Evolutionary conservation across 2,329 filamentous ascomycete genomes (phyloP).

Genomic region (Aspergillus sp.): DNA sequence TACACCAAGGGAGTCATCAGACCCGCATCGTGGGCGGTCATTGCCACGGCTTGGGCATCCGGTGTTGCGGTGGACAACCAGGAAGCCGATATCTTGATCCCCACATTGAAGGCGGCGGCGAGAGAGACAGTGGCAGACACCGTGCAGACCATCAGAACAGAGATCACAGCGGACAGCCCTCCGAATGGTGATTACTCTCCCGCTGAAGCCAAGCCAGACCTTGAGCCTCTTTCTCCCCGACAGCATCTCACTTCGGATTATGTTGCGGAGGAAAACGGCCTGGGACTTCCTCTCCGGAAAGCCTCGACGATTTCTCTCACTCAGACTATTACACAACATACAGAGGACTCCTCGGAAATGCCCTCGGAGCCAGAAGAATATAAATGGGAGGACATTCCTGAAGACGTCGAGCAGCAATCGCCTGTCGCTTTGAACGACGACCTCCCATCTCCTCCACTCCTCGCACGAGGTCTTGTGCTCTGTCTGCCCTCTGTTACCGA

Average conservation of each 20-base stretch:
- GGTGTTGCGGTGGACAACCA: constrained; percentile 30
- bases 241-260: constrained; percentile 20
- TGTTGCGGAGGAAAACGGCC: constrained; percentile 9
- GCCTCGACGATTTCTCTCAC: constrained; percentile 39
- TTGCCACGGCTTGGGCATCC: constrained; percentile 36
- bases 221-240: constrained; percentile 9
- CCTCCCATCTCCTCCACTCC: constrained; percentile 27
- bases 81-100: constrained; percentile 37
- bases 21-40: constrained; percentile 33
- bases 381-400: too few relatives aligned
- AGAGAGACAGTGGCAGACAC: constrained; percentile 36
- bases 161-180: constrained; percentile 29
- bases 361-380: constrained; percentile 7
- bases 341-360: constrained; percentile 22
- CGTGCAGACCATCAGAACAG: constrained; percentile 35
- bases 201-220: constrained; percentile 6
- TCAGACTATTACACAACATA: constrained; percentile 33
- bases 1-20: constrained; percentile 36
- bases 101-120: constrained; percentile 37
- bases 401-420: background rate
- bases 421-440: constrained; percentile 11
- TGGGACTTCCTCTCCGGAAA: constrained; percentile 27
- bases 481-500: constrained; percentile 29
- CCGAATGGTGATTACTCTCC: constrained; percentile 11
- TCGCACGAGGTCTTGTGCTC: constrained; percentile 32